Evolutionary conservation across 23 red algal genomes (phyloP).

Genomic region (Porphyridium purpureum): DNA sequence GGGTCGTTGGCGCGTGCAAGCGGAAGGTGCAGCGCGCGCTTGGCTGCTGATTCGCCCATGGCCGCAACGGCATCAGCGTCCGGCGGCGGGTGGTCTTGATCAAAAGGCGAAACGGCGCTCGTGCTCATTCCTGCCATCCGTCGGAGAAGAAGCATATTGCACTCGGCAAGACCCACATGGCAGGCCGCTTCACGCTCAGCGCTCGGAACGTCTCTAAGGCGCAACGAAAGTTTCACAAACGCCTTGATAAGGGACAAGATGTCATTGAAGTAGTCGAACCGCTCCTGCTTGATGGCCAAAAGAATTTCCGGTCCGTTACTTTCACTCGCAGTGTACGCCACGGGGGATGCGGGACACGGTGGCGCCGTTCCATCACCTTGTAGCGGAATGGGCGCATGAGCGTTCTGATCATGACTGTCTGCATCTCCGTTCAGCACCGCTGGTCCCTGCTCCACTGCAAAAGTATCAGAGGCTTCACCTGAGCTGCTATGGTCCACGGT

Average conservation of each 20-base stretch:
- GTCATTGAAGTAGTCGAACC: constrained; percentile 97
- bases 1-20: constrained; percentile 41
- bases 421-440: no score
- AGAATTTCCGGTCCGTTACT: no score
- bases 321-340: no score
- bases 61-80: constrained; percentile 31
- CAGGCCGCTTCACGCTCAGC: constrained; percentile 26
- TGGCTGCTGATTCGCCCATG: constrained; percentile 23
- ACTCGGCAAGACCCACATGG: constrained; percentile 21
- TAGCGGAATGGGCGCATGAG: no score
- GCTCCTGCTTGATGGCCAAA: constrained; percentile 89
- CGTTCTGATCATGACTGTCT: no score
- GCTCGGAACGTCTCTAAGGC: constrained; percentile 22
- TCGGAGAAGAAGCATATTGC: constrained; percentile 47
- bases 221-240: constrained; percentile 66
- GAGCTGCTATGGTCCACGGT: no score
- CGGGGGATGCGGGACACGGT: no score
- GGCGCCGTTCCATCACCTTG: no score
- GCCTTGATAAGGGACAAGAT: constrained; percentile 51
- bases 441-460: no score
- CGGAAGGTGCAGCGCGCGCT: constrained; percentile 63
- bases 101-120: constrained; percentile 11
- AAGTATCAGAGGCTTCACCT: no score
- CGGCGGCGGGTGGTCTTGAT: background rate
- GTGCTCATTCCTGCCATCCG: constrained; percentile 64